phyloP scores from a whole-genome alignment of 2,329 filamentous ascomycete genomes.

The Periconia sp. region DNA sequence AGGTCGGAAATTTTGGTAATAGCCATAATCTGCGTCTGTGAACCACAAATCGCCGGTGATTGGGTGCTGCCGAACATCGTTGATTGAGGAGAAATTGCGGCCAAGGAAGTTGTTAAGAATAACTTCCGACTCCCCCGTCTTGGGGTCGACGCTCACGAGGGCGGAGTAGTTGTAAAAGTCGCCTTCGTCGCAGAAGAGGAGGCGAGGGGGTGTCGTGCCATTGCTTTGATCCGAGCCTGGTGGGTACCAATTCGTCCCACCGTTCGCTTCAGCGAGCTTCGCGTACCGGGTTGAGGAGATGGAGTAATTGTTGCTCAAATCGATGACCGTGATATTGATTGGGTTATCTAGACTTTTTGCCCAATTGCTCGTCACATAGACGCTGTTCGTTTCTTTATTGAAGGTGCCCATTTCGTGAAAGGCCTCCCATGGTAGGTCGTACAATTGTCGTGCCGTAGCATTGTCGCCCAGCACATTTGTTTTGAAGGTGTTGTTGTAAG shows the following conservation, averaged over 20 bases:
- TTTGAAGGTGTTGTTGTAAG: constrained; percentile 42
- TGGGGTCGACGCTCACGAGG: constrained; percentile 53
- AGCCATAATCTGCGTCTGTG: constrained; percentile 52
- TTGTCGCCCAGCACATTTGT: constrained; percentile 37
- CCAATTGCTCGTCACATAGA: constrained; percentile 53
- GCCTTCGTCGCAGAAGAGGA: constrained; percentile 45
- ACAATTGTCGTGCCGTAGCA: constrained; percentile 40
- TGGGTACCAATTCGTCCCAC: constrained; percentile 43
- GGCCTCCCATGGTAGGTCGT: constrained; percentile 35
- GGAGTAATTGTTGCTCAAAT: constrained; percentile 48
- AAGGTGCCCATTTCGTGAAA: constrained; percentile 51
- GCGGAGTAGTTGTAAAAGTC: constrained; percentile 49
- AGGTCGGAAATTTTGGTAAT: constrained; percentile 39
- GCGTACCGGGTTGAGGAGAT: constrained; percentile 46
- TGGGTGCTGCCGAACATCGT: constrained; percentile 52
- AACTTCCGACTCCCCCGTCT: constrained; percentile 48
- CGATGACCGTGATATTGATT: constrained; percentile 44
- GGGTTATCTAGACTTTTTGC: constrained; percentile 33
- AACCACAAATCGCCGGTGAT: constrained; percentile 57
- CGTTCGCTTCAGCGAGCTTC: constrained; percentile 47
- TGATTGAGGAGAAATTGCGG: constrained; percentile 52
- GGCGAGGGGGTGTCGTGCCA: constrained; percentile 27
- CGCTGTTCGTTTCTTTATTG: constrained; percentile 41
- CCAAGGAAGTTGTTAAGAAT: constrained; percentile 57
- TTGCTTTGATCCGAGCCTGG: constrained; percentile 29